These are phyloP conservation scores for Boletus huronensis DNA, from an alignment of 768 basidiomycete species.

Conservation along the genomic window DNA sequence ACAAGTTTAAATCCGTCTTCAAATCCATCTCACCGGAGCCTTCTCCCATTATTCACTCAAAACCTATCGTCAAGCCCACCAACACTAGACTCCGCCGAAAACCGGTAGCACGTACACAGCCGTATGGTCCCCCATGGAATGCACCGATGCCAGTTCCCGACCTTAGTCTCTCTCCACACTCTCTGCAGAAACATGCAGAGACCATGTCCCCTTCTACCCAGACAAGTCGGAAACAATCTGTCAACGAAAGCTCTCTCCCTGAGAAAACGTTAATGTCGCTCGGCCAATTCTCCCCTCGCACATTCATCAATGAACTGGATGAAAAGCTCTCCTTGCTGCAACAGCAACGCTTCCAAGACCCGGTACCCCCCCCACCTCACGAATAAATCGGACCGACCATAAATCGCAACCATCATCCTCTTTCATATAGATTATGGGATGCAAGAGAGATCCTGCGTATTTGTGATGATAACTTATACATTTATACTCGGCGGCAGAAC, in stretches of 20 bases:
- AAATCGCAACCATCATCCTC: neutral
- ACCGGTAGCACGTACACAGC: constrained; percentile 34
- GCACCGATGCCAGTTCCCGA: constrained; percentile 25
- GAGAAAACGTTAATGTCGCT: neutral
- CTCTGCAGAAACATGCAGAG: neutral
- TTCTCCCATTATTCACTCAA: constrained; percentile 1
- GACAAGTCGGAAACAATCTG: neutral
- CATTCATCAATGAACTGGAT: constrained; percentile 18
- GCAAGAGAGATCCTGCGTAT: neutral
- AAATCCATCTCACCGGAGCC: constrained; percentile 11
- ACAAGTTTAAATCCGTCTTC: constrained; percentile 25
- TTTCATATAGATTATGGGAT: neutral
- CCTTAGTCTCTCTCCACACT: neutral
- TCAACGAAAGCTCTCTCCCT: neutral
- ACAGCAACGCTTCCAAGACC: constrained; percentile 4
- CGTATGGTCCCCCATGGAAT: constrained; percentile 38
- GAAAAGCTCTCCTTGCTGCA: constrained; percentile 20
- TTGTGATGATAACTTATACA: constrained; percentile 10
- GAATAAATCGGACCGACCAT: neutral
- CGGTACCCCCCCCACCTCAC: constrained; percentile 1
- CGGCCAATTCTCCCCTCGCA: constrained; percentile 14
- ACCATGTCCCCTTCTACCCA: neutral
- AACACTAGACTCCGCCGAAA: constrained; percentile 20
- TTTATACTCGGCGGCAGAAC: neutral
- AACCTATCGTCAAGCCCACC: constrained; percentile 12